Evolutionary conservation across 805 yeast species (phyloP).

Genomic region (Metschnikowia noctiluminum): DNA sequence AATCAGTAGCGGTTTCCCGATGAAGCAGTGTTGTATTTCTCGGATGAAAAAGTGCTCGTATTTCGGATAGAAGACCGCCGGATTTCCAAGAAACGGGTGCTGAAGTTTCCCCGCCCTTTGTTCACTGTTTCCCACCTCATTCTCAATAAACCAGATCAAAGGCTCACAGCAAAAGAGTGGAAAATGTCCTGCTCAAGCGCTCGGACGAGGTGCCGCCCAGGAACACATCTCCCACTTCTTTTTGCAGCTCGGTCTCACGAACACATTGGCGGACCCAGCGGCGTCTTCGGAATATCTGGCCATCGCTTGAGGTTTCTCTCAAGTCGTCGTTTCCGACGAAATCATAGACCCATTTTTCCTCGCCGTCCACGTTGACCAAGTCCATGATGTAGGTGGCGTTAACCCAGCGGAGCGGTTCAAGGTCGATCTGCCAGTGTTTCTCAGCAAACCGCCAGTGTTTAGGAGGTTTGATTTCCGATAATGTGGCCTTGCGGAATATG

Average conservation of each 20-base stretch:
- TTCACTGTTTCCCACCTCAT: no score
- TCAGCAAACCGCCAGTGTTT: slow-evolving; percentile 51
- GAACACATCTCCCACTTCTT: slow-evolving; percentile 1
- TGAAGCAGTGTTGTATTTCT: no score
- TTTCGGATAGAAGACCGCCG: no score
- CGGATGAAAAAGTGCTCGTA: no score
- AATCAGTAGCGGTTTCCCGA: no score
- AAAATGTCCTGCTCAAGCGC: slow-evolving; percentile 12
- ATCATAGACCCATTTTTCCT: slow-evolving; percentile 87
- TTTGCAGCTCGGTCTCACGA: slow-evolving; percentile 9
- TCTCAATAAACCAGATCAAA: no score
- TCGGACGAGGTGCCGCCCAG: slow-evolving; percentile 9
- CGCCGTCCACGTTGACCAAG: slow-evolving; percentile 60
- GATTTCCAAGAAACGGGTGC: no score
- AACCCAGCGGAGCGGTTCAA: slow-evolving; percentile 65
- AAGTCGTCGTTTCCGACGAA: slow-evolving; percentile 18
- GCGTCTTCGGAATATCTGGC: slow-evolving; percentile 54
- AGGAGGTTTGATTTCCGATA: slow-evolving; percentile 53
- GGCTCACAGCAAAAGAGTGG: slow-evolving; percentile 11
- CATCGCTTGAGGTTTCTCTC: slow-evolving; percentile 15
- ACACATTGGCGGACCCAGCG: slow-evolving; percentile 57
- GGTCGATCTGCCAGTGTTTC: slow-evolving; percentile 63
- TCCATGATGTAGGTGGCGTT: slow-evolving; percentile 45
- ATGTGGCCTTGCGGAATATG: slow-evolving; percentile 11
- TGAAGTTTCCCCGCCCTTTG: no score